These are phyloP conservation scores for Lepidium didymum DNA, from an alignment of 345 rosid genomes.

Conservation along the genomic window DNA sequence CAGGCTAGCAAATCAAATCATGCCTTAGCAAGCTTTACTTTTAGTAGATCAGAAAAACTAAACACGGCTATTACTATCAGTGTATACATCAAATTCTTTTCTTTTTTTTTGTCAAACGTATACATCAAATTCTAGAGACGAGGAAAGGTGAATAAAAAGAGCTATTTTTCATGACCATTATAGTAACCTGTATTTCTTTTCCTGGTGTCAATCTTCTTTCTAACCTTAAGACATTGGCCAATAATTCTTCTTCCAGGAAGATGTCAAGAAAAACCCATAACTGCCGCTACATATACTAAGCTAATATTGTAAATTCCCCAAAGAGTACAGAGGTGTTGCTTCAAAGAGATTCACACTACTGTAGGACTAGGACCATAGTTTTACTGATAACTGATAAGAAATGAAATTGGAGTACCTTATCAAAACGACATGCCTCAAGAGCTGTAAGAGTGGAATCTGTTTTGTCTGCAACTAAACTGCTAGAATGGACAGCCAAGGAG, in stretches of 20 bases:
- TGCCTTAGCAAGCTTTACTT: background rate
- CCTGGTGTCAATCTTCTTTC: background rate
- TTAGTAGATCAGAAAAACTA: background rate
- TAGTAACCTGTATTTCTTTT: background rate
- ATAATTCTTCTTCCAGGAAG: background rate
- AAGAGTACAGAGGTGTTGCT: background rate
- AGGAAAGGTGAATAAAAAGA: background rate
- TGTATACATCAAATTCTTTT: no score
- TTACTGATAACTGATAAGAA: background rate
- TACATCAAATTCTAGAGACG: background rate
- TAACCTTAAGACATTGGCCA: background rate
- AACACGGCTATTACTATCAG: background rate
- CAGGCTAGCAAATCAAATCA: background rate
- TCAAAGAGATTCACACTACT: background rate
- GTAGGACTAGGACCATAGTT: background rate
- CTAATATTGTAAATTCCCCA: background rate
- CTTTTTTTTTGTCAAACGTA: no score
- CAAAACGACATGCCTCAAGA: constrained; percentile 88
- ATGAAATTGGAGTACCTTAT: constrained; percentile 50
- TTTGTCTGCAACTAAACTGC: constrained; percentile 54
- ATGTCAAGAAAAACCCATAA: background rate
- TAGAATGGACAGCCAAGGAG: constrained; percentile 76
- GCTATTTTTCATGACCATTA: background rate
- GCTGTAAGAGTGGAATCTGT: constrained; percentile 54
- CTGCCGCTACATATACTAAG: background rate